phyloP scores from a whole-genome alignment of 441 rosid species.

The Raphanus hybrid region DNA sequence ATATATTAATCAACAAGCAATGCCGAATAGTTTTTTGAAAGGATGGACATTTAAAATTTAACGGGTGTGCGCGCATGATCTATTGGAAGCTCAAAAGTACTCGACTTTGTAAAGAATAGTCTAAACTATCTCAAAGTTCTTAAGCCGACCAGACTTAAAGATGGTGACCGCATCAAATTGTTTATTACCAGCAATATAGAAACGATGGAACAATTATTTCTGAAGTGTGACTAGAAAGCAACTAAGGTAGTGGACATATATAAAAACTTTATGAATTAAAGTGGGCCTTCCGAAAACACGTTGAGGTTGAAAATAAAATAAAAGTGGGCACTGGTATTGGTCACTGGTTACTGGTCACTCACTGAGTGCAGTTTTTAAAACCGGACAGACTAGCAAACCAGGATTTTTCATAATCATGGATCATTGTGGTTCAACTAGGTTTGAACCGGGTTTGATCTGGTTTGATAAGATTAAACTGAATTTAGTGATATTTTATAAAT shows the following conservation, averaged over 20 bases:
- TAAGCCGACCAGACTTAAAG: not conserved
- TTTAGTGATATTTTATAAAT: too few species aligned
- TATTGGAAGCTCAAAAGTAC: not conserved
- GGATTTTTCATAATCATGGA: too few species aligned
- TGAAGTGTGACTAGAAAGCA: conserved; percentile 1
- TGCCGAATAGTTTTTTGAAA: not conserved
- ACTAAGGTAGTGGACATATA: not conserved
- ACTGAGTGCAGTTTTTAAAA: conserved; percentile 1
- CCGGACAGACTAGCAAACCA: too few species aligned
- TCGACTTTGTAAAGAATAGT: not conserved
- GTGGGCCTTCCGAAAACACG: not conserved
- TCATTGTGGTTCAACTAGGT: too few species aligned
- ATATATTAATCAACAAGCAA: not conserved
- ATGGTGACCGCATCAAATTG: not conserved
- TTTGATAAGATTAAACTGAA: too few species aligned
- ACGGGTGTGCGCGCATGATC: not conserved
- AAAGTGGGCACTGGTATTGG: not conserved
- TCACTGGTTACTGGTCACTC: not conserved
- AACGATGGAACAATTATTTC: not conserved
- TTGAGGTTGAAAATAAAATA: not conserved
- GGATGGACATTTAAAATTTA: not conserved
- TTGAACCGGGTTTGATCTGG: too few species aligned
- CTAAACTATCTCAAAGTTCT: not conserved
- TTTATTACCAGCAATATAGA: not conserved
- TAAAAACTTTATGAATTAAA: not conserved